These are phyloP conservation scores for Haberlea rhodopensis DNA, from an alignment of 257 asterid genomes.

Conservation along the genomic window DNA sequence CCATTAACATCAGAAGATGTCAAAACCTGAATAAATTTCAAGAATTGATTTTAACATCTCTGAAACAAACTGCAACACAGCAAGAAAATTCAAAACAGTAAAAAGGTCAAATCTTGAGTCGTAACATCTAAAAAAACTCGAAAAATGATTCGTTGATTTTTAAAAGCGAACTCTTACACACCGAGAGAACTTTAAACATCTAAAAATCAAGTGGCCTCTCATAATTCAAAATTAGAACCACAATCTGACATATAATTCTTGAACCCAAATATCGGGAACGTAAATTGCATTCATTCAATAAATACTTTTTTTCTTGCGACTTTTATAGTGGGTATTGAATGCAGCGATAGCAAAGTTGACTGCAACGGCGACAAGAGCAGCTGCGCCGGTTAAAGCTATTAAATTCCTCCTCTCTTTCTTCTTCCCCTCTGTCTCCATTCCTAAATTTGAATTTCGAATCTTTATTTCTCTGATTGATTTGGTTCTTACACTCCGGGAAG, in stretches of 20 bases:
- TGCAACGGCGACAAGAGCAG: constrained; percentile 74
- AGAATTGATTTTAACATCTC: too few species aligned
- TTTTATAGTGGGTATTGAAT: constrained; percentile 48
- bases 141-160: neutral
- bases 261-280: neutral
- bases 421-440: constrained; percentile 38
- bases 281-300: neutral
- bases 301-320: constrained; percentile 64
- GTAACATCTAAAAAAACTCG: neutral
- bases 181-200: constrained; percentile 7
- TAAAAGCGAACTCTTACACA: constrained; percentile 14
- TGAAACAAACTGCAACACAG: neutral
- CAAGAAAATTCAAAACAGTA: neutral
- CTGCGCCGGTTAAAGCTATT: constrained; percentile 85
- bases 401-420: constrained; percentile 48
- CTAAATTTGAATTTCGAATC: constrained; percentile 3
- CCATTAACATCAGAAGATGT: neutral
- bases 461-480: neutral
- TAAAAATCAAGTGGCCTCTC: constrained; percentile 16
- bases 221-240: constrained; percentile 8
- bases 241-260: neutral
- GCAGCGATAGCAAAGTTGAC: constrained; percentile 68
- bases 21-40: constrained; percentile 4
- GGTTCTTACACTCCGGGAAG: constrained; percentile 3
- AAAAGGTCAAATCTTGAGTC: neutral